phyloP scores from a whole-genome alignment of 352 stramenopile genomes.

The Globisporangium heterothallicum region DNA sequence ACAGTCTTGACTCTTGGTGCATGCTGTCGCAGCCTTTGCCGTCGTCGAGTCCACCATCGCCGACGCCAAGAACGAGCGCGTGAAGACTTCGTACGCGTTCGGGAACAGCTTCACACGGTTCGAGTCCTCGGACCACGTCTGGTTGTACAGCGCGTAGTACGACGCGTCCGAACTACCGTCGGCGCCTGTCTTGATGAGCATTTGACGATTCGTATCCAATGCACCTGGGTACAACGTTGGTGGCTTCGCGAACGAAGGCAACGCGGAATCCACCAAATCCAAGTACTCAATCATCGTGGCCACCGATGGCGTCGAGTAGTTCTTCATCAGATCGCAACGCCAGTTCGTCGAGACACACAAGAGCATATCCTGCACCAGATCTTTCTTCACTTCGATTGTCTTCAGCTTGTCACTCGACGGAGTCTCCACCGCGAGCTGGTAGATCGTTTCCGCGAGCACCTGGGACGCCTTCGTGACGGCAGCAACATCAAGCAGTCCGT shows the following conservation, averaged over 20 bases:
- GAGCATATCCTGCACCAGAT: conserved; percentile 49
- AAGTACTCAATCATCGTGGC: conserved; percentile 69
- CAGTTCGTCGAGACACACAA: conserved; percentile 59
- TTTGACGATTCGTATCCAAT: conserved; percentile 39
- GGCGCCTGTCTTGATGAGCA: conserved; percentile 32
- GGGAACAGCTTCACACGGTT: conserved; percentile 65
- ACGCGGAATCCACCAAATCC: conserved; percentile 29
- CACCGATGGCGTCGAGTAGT: conserved; percentile 58
- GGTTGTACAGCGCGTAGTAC: conserved; percentile 45
- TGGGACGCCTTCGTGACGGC: conserved; percentile 59
- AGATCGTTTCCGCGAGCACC: conserved; percentile 68
- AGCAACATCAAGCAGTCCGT: conserved; percentile 36
- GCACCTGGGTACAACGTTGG: conserved; percentile 55
- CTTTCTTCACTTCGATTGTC: conserved; percentile 47
- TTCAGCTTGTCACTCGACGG: conserved; percentile 30
- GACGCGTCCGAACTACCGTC: conserved; percentile 15
- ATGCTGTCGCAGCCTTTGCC: conserved; percentile 26
- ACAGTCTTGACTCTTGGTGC: conserved; percentile 53
- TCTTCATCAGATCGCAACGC: conserved; percentile 63
- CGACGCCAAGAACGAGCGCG: conserved; percentile 59
- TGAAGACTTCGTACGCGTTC: conserved; percentile 81
- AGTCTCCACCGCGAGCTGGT: conserved; percentile 49
- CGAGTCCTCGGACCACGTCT: conserved; percentile 45
- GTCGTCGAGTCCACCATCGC: conserved; percentile 41
- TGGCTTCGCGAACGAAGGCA: conserved; percentile 46